Evolutionary conservation across 805 yeast genomes (phyloP).

Genomic region (Wickerhamomyces bovis): DNA sequence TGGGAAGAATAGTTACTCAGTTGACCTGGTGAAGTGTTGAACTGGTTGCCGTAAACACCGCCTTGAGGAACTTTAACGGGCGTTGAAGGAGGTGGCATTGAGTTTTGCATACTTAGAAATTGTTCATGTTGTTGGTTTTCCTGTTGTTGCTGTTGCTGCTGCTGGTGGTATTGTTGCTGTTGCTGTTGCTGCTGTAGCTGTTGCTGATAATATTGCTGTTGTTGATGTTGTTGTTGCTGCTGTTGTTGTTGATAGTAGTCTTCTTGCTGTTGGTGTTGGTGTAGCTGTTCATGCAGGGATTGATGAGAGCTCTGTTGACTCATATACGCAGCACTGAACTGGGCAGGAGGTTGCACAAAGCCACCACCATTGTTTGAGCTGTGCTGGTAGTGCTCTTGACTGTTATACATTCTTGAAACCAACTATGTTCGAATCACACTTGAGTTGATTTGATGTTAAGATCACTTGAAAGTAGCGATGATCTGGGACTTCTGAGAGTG

Average conservation of each 20-base stretch:
- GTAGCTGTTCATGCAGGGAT: slow-evolving; percentile 32
- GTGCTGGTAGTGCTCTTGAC: slow-evolving; percentile 7
- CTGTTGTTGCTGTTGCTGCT: slow-evolving; percentile 19
- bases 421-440: not conserved
- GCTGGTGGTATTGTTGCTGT: slow-evolving; percentile 18
- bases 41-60: slow-evolving; percentile 11
- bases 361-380: slow-evolving; percentile 17
- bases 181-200: slow-evolving; percentile 14
- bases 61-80: slow-evolving; percentile 19
- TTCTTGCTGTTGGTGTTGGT: slow-evolving; percentile 28
- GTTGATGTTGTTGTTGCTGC: slow-evolving; percentile 25
- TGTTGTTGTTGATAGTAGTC: slow-evolving; percentile 27
- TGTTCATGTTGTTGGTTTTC: slow-evolving; percentile 21
- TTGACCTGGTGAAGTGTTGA: slow-evolving; percentile 22
- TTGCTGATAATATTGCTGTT: slow-evolving; percentile 22
- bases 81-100: slow-evolving; percentile 24
- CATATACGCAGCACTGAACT: slow-evolving; percentile 31
- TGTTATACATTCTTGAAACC: not conserved
- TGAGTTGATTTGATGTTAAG: not conserved
- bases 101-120: slow-evolving; percentile 22
- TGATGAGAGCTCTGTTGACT: slow-evolving; percentile 34
- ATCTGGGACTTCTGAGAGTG: not conserved
- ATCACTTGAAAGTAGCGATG: not conserved
- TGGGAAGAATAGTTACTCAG: slow-evolving; percentile 10
- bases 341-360: slow-evolving; percentile 29